phyloP scores from a whole-genome alignment of 345 rosid species.

The Populus deltoides region DNA sequence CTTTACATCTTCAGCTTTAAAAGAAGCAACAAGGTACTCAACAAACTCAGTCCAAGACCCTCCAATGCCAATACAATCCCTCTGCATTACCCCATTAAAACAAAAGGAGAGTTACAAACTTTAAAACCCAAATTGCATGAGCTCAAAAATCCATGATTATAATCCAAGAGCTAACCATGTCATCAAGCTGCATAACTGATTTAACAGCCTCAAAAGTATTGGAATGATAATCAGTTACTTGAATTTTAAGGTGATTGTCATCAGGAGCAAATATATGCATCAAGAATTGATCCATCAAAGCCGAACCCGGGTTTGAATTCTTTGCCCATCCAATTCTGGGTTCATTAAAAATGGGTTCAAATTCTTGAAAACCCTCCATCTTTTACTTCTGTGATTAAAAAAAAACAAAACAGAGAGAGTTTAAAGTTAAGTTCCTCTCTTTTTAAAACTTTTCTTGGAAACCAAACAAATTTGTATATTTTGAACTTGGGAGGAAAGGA shows the following conservation, averaged over 20 bases:
- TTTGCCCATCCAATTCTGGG: conserved; percentile 49
- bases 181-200: conserved; percentile 71
- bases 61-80: conserved; percentile 76
- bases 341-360: conserved; percentile 67
- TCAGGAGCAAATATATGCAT: conserved; percentile 68
- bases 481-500: not conserved
- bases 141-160: not conserved
- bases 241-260: conserved; percentile 47
- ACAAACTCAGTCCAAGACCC: conserved; percentile 85
- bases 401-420: not conserved
- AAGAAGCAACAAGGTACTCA: conserved; percentile 60
- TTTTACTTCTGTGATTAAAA: not conserved
- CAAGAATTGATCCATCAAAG: conserved; percentile 50
- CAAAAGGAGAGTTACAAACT: not conserved
- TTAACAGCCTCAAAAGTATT: conserved; percentile 60
- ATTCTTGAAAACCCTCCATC: conserved; percentile 41
- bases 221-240: conserved; percentile 61
- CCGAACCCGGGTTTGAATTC: conserved; percentile 21
- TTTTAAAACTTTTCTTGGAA: not conserved
- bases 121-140: not conserved
- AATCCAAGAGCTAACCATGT: conserved; percentile 48
- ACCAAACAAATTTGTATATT: not conserved
- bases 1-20: conserved; percentile 69
- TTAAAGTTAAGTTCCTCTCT: not conserved
- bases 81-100: conserved; percentile 40